A percentile compares a stretch with the other conserved stretches of the same genome.
These are phyloP conservation scores for Cymodocea nodosa DNA, from an alignment of 116 monocot species.

Conservation along the genomic window DNA sequence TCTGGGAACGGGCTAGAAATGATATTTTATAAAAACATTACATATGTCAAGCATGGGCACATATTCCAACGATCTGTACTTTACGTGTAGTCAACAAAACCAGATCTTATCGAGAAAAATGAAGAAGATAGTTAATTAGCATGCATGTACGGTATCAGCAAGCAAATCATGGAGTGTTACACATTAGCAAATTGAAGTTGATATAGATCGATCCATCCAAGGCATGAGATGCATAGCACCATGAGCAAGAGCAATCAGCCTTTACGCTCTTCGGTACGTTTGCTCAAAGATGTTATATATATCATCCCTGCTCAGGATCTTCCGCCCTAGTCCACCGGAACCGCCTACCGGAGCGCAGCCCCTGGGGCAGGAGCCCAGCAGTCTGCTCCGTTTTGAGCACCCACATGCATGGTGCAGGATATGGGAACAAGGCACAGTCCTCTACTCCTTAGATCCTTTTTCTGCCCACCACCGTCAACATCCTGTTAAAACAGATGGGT, in stretches of 20 bases:
- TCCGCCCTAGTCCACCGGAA: neutral
- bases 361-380: conserved; percentile 38
- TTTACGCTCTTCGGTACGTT: conserved; percentile 36
- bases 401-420: conserved; percentile 53
- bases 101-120: neutral
- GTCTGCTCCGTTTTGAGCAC: conserved; percentile 54
- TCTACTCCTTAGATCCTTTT: conserved; percentile 78
- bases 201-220: neutral
- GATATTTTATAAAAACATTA: too few species aligned
- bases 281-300: conserved; percentile 75
- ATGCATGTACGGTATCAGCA: neutral
- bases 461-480: conserved; percentile 4
- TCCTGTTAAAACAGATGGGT: too few species aligned
- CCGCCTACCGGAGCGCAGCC: neutral
- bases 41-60: too few species aligned
- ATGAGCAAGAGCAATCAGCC: conserved; percentile 98
- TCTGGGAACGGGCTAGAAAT: too few species aligned
- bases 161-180: neutral
- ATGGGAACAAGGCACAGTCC: conserved; percentile 86
- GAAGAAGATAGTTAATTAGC: neutral
- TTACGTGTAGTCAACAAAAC: neutral
- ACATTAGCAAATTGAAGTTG: neutral
- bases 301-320: conserved; percentile 2
- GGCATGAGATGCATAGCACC: conserved; percentile 52
- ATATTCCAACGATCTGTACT: too few species aligned